A percentile compares a stretch with the other conserved stretches of the same genome.
phyloP scores from a whole-genome alignment of 306 rosid species.

The Inga laurina region DNA sequence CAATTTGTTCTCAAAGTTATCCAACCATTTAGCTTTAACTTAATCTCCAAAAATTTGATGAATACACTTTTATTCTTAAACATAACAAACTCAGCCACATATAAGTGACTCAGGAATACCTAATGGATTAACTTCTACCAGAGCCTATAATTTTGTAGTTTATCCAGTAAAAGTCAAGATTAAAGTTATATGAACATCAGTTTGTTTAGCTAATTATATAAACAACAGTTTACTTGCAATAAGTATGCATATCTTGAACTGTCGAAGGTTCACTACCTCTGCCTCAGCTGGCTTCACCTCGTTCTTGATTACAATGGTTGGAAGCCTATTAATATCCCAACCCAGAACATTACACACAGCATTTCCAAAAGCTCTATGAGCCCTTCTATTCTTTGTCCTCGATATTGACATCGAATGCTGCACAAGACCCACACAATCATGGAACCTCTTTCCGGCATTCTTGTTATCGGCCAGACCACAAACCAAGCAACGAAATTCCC shows the following conservation, averaged over 20 bases:
- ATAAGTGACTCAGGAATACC: background rate
- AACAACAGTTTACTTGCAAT: background rate
- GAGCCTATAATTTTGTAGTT: background rate
- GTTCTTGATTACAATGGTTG: slow-evolving; percentile 49
- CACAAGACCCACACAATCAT: slow-evolving; percentile 57
- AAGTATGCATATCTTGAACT: background rate
- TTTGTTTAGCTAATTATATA: background rate
- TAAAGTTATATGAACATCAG: background rate
- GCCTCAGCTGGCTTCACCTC: slow-evolving; percentile 16
- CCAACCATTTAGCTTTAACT: background rate
- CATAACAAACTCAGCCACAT: background rate
- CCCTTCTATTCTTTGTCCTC: slow-evolving; percentile 41
- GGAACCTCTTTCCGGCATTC: slow-evolving; percentile 48
- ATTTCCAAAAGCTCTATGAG: slow-evolving; percentile 64
- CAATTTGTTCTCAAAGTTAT: background rate
- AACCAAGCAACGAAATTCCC: slow-evolving; percentile 71
- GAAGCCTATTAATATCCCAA: slow-evolving; percentile 71
- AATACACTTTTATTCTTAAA: background rate
- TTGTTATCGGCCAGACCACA: slow-evolving; percentile 60
- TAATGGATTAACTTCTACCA: background rate
- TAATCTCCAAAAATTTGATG: background rate
- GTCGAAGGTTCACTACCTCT: slow-evolving; percentile 28
- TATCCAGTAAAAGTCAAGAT: background rate
- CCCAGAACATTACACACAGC: slow-evolving; percentile 71
- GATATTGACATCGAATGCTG: slow-evolving; percentile 54